A percentile compares a stretch with the other conserved stretches of the same genome.
Evolutionary conservation across 106 monocot species (phyloP).

Genomic region (Apostasia ramifera): DNA sequence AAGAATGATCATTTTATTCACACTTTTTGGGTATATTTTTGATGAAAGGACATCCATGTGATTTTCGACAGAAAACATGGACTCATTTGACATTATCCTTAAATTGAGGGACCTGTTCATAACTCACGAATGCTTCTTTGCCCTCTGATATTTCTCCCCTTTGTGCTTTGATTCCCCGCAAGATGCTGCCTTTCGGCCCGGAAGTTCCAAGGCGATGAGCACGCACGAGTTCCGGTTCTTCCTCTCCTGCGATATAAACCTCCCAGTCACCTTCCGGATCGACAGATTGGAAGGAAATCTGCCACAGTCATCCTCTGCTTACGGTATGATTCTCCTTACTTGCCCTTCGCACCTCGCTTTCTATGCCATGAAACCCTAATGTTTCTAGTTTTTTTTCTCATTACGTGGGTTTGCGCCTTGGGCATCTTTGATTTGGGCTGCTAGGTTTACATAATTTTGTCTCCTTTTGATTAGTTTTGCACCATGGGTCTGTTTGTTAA

Average conservation of each 20-base stretch:
- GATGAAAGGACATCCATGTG: too few species aligned
- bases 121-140: too few species aligned
- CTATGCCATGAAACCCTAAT: neutral
- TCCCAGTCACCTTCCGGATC: slow-evolving; percentile 85
- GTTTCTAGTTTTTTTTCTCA: neutral
- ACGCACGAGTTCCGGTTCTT: slow-evolving; percentile 81
- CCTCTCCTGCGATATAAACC: slow-evolving; percentile 94
- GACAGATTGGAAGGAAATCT: slow-evolving; percentile 59
- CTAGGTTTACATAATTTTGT: neutral
- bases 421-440: too few species aligned
- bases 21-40: too few species aligned
- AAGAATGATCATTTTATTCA: too few species aligned
- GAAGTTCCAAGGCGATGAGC: slow-evolving; percentile 20
- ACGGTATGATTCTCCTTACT: slow-evolving; percentile 8
- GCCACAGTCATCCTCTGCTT: slow-evolving; percentile 15
- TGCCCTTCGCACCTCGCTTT: neutral
- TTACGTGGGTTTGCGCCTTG: neutral
- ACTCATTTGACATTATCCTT: too few species aligned
- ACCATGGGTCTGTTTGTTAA: neutral
- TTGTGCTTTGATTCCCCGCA: too few species aligned
- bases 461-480: too few species aligned
- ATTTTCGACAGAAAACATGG: too few species aligned
- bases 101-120: too few species aligned
- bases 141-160: too few species aligned
- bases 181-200: too few species aligned